phyloP scores from a whole-genome alignment of 2,329 filamentous ascomycete species.

The Penicillium sp. region DNA sequence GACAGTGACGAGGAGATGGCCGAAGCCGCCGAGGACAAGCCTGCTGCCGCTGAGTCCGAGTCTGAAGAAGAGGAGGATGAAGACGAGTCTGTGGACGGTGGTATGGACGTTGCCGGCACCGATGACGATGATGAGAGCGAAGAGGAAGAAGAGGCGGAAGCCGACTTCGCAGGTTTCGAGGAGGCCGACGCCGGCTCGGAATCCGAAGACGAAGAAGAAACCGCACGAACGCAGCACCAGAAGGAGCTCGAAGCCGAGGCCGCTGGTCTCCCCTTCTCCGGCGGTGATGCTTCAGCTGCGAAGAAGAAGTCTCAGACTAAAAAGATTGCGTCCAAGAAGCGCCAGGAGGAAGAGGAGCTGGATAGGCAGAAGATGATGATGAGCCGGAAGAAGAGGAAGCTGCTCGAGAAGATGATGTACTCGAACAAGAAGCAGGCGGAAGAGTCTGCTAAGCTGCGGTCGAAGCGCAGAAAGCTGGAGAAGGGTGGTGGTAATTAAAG shows the following conservation, averaged over 20 bases:
- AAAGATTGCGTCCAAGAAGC: constrained; percentile 70
- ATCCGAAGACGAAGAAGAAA: constrained; percentile 64
- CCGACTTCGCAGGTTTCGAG: constrained; percentile 58
- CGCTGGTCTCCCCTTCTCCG: constrained; percentile 63
- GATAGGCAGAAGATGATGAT: constrained; percentile 98
- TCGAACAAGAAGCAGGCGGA: constrained; percentile 91
- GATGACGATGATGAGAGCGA: constrained; percentile 54
- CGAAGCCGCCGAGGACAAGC: constrained; percentile 32
- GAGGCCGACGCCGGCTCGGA: constrained; percentile 52
- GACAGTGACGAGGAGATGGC: constrained; percentile 48
- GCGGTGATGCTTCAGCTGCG: constrained; percentile 60
- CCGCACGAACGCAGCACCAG: constrained; percentile 74
- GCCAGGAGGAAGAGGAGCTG: constrained; percentile 79
- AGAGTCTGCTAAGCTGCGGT: constrained; percentile 83
- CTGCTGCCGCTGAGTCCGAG: constrained; percentile 38
- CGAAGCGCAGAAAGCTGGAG: constrained; percentile 90
- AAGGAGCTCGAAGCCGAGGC: constrained; percentile 92
- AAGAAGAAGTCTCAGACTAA: constrained; percentile 72
- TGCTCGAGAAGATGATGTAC: constrained; percentile 97
- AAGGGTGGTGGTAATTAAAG: constrained; percentile 48
- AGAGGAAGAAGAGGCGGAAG: constrained; percentile 53
- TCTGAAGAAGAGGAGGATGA: constrained; percentile 52
- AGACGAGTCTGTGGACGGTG: constrained; percentile 49
- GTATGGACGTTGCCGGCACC: constrained; percentile 56
- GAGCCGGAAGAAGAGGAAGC: constrained; percentile 95